Evolutionary conservation across 352 stramenopile genomes (phyloP).

Genomic region (Globisporangium polare): DNA sequence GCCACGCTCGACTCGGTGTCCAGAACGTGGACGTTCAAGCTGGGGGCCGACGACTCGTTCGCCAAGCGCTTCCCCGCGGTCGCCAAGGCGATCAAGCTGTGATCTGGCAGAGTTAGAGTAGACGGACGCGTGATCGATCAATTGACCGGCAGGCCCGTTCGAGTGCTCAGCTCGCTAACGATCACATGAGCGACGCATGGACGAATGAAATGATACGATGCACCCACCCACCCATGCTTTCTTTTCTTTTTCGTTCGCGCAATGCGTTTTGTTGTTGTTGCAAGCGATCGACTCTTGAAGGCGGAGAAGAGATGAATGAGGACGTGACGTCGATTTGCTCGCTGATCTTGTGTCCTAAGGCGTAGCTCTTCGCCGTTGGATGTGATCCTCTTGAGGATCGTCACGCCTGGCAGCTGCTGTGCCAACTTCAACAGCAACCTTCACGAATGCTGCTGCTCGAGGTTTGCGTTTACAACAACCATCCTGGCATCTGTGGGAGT

Average conservation of each 20-base stretch:
- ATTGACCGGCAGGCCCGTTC: neutral
- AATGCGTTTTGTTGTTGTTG: neutral
- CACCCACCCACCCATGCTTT: neutral
- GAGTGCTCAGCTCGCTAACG: neutral
- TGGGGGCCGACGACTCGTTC: constrained; percentile 45
- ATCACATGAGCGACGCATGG: neutral
- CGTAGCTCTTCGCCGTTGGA: neutral
- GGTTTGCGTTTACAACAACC: too few species aligned
- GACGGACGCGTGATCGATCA: neutral
- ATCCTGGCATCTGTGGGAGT: neutral
- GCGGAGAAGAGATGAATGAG: neutral
- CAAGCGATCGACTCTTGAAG: too few species aligned
- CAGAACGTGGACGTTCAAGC: constrained; percentile 52
- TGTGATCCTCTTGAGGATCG: neutral
- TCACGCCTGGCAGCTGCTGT: neutral
- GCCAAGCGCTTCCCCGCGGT: constrained; percentile 41
- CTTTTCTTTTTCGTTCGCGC: neutral
- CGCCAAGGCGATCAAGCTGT: constrained; percentile 47
- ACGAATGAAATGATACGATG: neutral
- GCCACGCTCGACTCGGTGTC: constrained; percentile 36
- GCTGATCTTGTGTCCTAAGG: neutral
- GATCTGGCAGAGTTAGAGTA: constrained; percentile 13
- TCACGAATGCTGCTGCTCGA: too few species aligned
- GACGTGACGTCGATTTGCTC: neutral
- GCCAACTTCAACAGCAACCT: neutral